These are phyloP conservation scores for Wolfiporia cocos DNA, from an alignment of 1,284 basidiomycete genomes.

Conservation along the genomic window DNA sequence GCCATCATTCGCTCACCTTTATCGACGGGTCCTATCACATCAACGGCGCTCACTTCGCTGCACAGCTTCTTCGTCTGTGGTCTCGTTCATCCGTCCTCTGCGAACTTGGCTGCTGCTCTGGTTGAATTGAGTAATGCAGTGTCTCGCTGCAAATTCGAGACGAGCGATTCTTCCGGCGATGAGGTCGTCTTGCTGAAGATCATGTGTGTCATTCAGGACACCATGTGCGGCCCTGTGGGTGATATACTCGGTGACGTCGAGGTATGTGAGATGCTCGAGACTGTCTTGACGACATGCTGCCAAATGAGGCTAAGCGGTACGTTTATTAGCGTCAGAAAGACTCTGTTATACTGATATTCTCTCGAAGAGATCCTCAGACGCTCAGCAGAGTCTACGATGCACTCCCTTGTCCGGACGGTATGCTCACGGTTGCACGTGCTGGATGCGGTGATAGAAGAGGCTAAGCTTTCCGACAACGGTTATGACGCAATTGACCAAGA, in stretches of 20 bases:
- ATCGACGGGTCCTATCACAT: slow-evolving; percentile 93
- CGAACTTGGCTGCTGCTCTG: slow-evolving; percentile 58
- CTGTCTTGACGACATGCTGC: slow-evolving; percentile 94
- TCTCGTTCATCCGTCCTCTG: slow-evolving; percentile 53
- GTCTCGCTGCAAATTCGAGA: slow-evolving; percentile 97
- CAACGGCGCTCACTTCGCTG: slow-evolving; percentile 82
- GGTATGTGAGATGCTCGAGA: slow-evolving; percentile 98
- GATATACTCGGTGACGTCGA: slow-evolving; percentile 81
- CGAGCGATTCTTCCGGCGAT: slow-evolving; percentile 92
- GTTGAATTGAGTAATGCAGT: slow-evolving; percentile 85
- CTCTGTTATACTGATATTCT: slow-evolving; percentile 11
- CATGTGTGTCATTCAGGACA: slow-evolving; percentile 85
- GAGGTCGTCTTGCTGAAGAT: slow-evolving; percentile 94
- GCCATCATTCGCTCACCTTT: slow-evolving; percentile 89
- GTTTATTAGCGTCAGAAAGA: slow-evolving; percentile 25
- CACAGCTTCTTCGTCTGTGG: slow-evolving; percentile 82
- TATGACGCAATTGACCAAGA: slow-evolving; percentile 50
- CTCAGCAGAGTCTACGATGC: slow-evolving; percentile 94
- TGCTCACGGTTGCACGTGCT: slow-evolving; percentile 73
- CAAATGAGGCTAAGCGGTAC: slow-evolving; percentile 91
- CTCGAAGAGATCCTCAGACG: slow-evolving; percentile 76
- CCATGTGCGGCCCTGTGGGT: slow-evolving; percentile 69
- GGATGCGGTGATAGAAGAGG: slow-evolving; percentile 62
- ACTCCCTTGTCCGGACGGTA: slow-evolving; percentile 77
- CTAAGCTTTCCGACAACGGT: slow-evolving; percentile 45